Percentiles rank a stretch among this genome's conserved stretches.
phyloP scores from a whole-genome alignment of 306 rosid species.

The Canavalia ensiformis region DNA sequence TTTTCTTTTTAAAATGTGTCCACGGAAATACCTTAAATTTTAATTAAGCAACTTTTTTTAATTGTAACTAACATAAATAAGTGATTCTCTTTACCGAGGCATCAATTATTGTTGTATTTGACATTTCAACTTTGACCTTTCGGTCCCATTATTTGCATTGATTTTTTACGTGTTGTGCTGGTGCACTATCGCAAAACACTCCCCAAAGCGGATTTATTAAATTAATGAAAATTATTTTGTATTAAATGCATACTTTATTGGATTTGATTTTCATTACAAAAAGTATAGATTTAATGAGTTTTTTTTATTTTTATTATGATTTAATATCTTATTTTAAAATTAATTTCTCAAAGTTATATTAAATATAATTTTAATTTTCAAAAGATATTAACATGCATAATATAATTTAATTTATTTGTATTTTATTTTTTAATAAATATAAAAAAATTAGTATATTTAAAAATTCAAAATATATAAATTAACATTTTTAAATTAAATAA shows the following conservation, averaged over 20 bases:
- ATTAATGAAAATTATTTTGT: background rate
- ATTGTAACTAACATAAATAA: background rate
- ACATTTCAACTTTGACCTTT: slow-evolving; percentile 25
- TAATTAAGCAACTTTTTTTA: background rate
- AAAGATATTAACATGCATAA: too few relatives aligned
- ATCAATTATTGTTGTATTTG: slow-evolving; percentile 5
- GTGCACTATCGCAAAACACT: slow-evolving; percentile 36
- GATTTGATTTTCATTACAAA: background rate
- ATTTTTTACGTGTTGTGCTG: background rate
- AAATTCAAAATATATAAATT: too few relatives aligned
- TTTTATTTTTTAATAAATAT: too few relatives aligned
- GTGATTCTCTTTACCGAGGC: slow-evolving; percentile 17
- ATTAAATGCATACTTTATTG: background rate
- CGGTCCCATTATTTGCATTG: slow-evolving; percentile 3
- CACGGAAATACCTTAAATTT: background rate
- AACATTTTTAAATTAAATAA: too few relatives aligned
- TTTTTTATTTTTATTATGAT: too few relatives aligned
- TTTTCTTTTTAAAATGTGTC: background rate
- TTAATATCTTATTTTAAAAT: too few relatives aligned
- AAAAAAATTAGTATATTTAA: too few relatives aligned
- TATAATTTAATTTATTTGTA: too few relatives aligned
- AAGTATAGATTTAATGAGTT: background rate
- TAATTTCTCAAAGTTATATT: too few relatives aligned
- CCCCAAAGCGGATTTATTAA: slow-evolving; percentile 23
- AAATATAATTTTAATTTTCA: too few relatives aligned